A percentile compares a stretch with the other conserved stretches of the same genome.
phyloP scores from a whole-genome alignment of 352 stramenopile species.

The Globisporangium iwayamae region DNA sequence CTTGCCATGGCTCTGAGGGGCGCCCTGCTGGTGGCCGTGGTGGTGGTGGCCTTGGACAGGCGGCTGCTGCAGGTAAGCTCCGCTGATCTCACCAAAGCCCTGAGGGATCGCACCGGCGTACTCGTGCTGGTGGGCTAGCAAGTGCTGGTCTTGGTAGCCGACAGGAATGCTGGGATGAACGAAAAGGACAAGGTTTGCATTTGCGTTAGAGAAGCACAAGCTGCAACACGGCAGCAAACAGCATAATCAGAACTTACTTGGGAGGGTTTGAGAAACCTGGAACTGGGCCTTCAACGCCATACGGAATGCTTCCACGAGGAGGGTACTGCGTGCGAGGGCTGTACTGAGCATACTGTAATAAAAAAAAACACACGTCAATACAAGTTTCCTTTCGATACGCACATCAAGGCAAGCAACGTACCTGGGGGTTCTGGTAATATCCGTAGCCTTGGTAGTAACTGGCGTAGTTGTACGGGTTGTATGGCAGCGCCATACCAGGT shows the following conservation, averaged over 20 bases:
- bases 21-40: constrained; percentile 54
- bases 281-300: constrained; percentile 77
- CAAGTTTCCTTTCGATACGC: background rate
- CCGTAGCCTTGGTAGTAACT: constrained; percentile 85
- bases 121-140: constrained; percentile 77
- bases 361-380: constrained; percentile 13
- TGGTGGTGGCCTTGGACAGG: constrained; percentile 47
- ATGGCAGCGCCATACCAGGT: constrained; percentile 81
- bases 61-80: constrained; percentile 68
- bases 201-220: background rate
- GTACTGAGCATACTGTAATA: constrained; percentile 80
- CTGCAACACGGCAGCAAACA: background rate
- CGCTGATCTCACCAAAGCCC: constrained; percentile 82
- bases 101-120: constrained; percentile 72
- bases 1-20: constrained; percentile 68
- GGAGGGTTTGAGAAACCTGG: constrained; percentile 76
- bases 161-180: constrained; percentile 44
- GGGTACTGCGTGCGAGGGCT: constrained; percentile 84
- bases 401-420: constrained; percentile 15
- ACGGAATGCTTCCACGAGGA: constrained; percentile 77
- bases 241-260: constrained; percentile 24
- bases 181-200: constrained; percentile 4
- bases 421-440: constrained; percentile 87
- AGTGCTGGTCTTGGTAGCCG: constrained; percentile 81
- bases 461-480: constrained; percentile 88